These are phyloP conservation scores for Colletotrichum noveboracense DNA, from an alignment of 2,329 filamentous ascomycete species.

Conservation along the genomic window DNA sequence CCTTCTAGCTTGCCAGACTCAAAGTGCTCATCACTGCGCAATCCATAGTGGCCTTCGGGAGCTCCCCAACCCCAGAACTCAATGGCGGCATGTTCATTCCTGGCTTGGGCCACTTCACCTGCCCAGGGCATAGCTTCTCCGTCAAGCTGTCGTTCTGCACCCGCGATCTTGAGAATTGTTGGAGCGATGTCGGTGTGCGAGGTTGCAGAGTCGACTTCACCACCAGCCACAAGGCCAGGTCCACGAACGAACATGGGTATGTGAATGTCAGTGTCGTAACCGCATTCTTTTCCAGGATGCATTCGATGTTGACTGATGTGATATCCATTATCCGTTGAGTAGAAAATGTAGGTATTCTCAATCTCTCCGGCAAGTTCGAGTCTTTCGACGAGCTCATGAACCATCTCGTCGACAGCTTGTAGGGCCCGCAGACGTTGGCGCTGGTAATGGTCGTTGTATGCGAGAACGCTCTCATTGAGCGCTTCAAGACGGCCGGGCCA, in stretches of 20 bases:
- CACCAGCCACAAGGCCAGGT: constrained; percentile 41
- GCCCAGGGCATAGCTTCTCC: constrained; percentile 46
- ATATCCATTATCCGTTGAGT: constrained; percentile 53
- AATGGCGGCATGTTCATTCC: constrained; percentile 51
- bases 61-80: constrained; percentile 49
- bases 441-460: constrained; percentile 35
- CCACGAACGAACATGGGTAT: constrained; percentile 52
- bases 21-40: constrained; percentile 4
- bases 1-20: constrained; percentile 46
- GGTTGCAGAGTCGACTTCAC: constrained; percentile 40
- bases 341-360: constrained; percentile 50
- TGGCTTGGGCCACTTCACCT: constrained; percentile 7
- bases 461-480: constrained; percentile 25
- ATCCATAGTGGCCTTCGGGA: constrained; percentile 16
- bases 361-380: constrained; percentile 28
- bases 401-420: constrained; percentile 43
- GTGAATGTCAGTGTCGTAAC: constrained; percentile 52
- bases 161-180: constrained; percentile 47
- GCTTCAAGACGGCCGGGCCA: constrained; percentile 41
- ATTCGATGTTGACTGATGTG: constrained; percentile 55
- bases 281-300: constrained; percentile 51
- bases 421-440: constrained; percentile 39
- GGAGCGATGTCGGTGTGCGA: constrained; percentile 58
- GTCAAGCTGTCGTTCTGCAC: constrained; percentile 47
- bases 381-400: constrained; percentile 33